A percentile compares a stretch with the other conserved stretches of the same genome.
Evolutionary conservation across 2,329 filamentous ascomycete species (phyloP).

Genomic region (Colletotrichum plurivorum): DNA sequence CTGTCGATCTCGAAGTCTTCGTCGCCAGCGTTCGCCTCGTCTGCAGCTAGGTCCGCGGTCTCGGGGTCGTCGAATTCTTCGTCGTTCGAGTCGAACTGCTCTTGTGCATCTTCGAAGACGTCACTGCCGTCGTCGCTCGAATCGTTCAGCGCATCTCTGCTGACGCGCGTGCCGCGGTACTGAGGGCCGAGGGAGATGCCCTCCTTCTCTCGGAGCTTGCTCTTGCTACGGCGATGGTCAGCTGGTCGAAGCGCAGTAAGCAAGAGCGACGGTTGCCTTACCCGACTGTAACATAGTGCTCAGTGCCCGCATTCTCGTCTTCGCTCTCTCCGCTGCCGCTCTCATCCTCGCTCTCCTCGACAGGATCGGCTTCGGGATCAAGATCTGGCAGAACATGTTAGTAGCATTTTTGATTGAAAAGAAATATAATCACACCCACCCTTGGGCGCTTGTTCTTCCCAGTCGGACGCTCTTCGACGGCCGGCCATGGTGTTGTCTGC

Average conservation of each 20-base stretch:
- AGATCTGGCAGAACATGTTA: conserved; percentile 31
- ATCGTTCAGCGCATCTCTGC: conserved; percentile 70
- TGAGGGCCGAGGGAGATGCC: conserved; percentile 79
- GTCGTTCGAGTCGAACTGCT: conserved; percentile 53
- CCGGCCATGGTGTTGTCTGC: conserved; percentile 20
- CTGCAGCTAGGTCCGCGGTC: conserved; percentile 65
- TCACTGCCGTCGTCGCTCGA: conserved; percentile 61
- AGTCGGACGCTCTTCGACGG: conserved; percentile 36
- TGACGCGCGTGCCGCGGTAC: conserved; percentile 84
- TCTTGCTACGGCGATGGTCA: conserved; percentile 70
- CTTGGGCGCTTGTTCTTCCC: conserved; percentile 40
- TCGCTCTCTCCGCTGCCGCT: conserved; percentile 51
- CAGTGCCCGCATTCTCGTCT: conserved; percentile 74
- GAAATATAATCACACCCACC: conserved; percentile 11
- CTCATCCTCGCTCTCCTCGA: conserved; percentile 60
- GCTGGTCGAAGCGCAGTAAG: neutral
- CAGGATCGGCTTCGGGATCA: conserved; percentile 40
- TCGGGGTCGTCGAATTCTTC: conserved; percentile 72
- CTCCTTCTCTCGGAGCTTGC: conserved; percentile 83
- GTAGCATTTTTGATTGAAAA: neutral
- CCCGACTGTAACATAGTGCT: conserved; percentile 88
- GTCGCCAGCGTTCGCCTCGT: conserved; percentile 59
- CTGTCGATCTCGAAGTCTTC: conserved; percentile 74
- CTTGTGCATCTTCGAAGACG: conserved; percentile 55
- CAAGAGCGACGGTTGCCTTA: conserved; percentile 48